These are phyloP conservation scores for Penicillium nucicola DNA, from an alignment of 495 filamentous ascomycete genomes.

Conservation along the genomic window DNA sequence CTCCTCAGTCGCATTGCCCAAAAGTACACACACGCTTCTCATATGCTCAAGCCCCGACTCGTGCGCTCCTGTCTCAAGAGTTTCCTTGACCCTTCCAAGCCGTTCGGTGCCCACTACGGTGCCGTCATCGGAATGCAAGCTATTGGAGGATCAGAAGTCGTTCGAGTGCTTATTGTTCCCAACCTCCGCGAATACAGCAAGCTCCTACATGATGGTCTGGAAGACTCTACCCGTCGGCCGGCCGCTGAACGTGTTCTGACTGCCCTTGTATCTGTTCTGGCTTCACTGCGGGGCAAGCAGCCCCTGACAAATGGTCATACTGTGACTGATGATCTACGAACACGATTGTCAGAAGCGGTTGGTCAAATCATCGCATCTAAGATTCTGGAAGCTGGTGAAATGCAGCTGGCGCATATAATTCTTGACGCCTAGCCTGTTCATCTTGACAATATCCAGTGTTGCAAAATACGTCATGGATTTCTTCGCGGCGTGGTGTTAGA, in stretches of 20 bases:
- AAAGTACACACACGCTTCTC: slow-evolving; percentile 71
- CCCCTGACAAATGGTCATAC: slow-evolving; percentile 42
- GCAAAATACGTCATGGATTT: not conserved
- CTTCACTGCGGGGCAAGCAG: slow-evolving; percentile 37
- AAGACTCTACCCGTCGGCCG: slow-evolving; percentile 44
- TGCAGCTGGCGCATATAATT: slow-evolving; percentile 37
- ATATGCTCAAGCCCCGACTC: slow-evolving; percentile 79
- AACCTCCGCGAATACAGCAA: slow-evolving; percentile 76
- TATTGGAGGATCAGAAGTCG: slow-evolving; percentile 72
- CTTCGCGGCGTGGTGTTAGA: slow-evolving; percentile 10
- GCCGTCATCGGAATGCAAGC: slow-evolving; percentile 73
- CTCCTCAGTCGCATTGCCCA: slow-evolving; percentile 69
- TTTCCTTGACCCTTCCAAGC: slow-evolving; percentile 80
- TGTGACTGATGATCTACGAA: slow-evolving; percentile 51
- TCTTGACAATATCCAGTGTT: slow-evolving; percentile 1
- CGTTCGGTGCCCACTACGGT: slow-evolving; percentile 80
- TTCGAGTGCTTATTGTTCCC: slow-evolving; percentile 76
- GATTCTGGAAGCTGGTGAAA: slow-evolving; percentile 49
- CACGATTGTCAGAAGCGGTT: slow-evolving; percentile 55
- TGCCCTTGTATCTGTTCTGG: slow-evolving; percentile 58
- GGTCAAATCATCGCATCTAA: slow-evolving; percentile 53
- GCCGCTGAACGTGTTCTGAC: slow-evolving; percentile 63
- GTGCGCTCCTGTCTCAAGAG: slow-evolving; percentile 85
- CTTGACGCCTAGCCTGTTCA: slow-evolving; percentile 20
- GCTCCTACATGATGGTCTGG: slow-evolving; percentile 65